Base-by-base conservation (phyloP, 345 rosid species). In the Atalantia buxifolia region DNA sequence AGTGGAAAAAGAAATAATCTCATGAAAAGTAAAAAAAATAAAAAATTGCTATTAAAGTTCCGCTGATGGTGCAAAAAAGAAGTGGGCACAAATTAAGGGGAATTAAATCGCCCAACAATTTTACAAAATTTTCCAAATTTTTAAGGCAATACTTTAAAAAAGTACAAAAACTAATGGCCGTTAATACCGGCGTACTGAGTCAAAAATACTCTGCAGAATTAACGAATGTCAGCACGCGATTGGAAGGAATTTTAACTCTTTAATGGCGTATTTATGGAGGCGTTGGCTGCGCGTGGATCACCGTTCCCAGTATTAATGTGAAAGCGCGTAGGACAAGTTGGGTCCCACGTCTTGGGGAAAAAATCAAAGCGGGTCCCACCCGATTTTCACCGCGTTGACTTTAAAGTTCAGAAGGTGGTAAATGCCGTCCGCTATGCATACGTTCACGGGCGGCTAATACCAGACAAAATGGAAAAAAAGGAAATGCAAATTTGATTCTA, bases 281-380 rank as follows among this genome's bases (percentile, higher is more conserved):
- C 33, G 21, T 8, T 13, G 77, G 38, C 53, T 0, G 71, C 77
- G 81, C 77, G 79, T 75, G 82, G 79, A 82, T 82, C 85, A 82
- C 82, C 85, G 85, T 78, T 78, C 35, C 42, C 6, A 19, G 22
- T 55, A 21, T 74, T 71, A 55, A 33, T 78, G 45, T 50, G 79
- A 75, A 77, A 77, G 28, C 80, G 82, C 71, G 83, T 85, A n/a
- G 24, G 28, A 18, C 6, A n/a, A n/a, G 42, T 69, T 25, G 76
- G 71, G 48, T n/a, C 81, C 59, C 35, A 73, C 76, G 28, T 33
- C 12, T 21, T 13, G n/a, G 31, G 28, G 6, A 0, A 10, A 5
- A 27, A 36, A 27, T 21, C 55, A 4, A 6, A 6, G 69, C 68
- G 85, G 82, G 38, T 10, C 74, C 76, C 68, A 14, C 63, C 10